These are phyloP conservation scores for Penicillium alfredii DNA, from an alignment of 495 filamentous ascomycete species.

Conservation along the genomic window DNA sequence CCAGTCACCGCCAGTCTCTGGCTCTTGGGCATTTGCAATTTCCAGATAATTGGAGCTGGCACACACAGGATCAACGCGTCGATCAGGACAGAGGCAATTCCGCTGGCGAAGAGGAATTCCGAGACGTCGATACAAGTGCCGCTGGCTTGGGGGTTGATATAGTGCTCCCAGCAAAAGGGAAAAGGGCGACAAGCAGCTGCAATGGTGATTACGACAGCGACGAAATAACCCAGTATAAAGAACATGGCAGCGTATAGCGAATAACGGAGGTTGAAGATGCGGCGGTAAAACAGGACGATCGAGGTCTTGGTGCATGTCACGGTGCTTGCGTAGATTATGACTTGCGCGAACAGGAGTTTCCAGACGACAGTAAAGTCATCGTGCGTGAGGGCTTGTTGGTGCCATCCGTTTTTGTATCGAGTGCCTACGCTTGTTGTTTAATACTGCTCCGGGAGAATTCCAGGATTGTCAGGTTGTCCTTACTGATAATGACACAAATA, in stretches of 20 bases:
- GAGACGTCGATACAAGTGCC: constrained; percentile 6
- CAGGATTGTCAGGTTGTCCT: not conserved
- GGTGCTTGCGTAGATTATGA: constrained; percentile 9
- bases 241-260: constrained; percentile 6
- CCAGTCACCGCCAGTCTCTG: constrained; percentile 31
- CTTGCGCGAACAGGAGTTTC: constrained; percentile 12
- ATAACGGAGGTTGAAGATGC: constrained; percentile 11
- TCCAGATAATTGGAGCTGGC: constrained; percentile 32
- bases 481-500: constrained; percentile 6
- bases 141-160: constrained; percentile 1
- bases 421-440: not conserved
- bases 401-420: constrained; percentile 9
- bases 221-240: constrained; percentile 6
- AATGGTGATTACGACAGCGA: constrained; percentile 7
- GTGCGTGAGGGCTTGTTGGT: constrained; percentile 2
- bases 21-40: constrained; percentile 27
- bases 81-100: constrained; percentile 19
- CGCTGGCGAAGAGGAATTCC: constrained; percentile 11
- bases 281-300: constrained; percentile 14
- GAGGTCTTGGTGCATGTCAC: constrained; percentile 13
- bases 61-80: constrained; percentile 39
- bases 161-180: constrained; percentile 10
- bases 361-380: constrained; percentile 7
- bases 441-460: not conserved
- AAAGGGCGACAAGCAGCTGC: constrained; percentile 6